Evolutionary conservation across 257 asterid species (phyloP).

Genomic region (Echium plantagineum): DNA sequence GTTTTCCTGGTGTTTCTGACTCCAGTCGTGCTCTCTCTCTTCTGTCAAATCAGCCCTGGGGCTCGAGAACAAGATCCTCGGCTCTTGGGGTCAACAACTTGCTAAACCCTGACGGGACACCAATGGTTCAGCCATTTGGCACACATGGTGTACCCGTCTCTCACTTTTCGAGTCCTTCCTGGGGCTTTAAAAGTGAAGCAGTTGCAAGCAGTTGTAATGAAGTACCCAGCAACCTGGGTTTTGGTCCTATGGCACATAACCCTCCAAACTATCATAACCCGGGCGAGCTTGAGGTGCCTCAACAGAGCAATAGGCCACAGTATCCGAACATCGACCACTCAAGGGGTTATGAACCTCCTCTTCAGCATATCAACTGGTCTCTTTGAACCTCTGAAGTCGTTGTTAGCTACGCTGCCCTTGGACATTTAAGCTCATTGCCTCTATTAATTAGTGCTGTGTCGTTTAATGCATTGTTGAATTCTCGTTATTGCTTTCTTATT

Average conservation of each 20-base stretch:
- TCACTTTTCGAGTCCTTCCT: constrained; percentile 30
- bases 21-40: constrained; percentile 94
- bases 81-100: constrained; percentile 34
- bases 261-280: constrained; percentile 23
- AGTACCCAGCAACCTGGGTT: constrained; percentile 44
- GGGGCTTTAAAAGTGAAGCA: constrained; percentile 40
- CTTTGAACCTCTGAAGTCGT: constrained; percentile 24
- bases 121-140: constrained; percentile 36
- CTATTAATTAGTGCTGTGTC: background rate
- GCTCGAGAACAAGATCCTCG: constrained; percentile 39
- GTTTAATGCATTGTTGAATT: background rate
- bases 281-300: constrained; percentile 49
- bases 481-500: no score
- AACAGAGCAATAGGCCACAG: constrained; percentile 31
- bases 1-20: constrained; percentile 38
- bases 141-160: constrained; percentile 25
- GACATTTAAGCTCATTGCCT: background rate
- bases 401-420: background rate
- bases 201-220: constrained; percentile 26
- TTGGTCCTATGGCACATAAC: constrained; percentile 37
- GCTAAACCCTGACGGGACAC: constrained; percentile 22
- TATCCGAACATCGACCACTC: constrained; percentile 41
- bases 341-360: constrained; percentile 46
- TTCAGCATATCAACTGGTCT: constrained; percentile 58
- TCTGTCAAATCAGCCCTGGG: constrained; percentile 93